phyloP scores from a whole-genome alignment of 768 basidiomycete species.

The Fomitopsis pulvina region DNA sequence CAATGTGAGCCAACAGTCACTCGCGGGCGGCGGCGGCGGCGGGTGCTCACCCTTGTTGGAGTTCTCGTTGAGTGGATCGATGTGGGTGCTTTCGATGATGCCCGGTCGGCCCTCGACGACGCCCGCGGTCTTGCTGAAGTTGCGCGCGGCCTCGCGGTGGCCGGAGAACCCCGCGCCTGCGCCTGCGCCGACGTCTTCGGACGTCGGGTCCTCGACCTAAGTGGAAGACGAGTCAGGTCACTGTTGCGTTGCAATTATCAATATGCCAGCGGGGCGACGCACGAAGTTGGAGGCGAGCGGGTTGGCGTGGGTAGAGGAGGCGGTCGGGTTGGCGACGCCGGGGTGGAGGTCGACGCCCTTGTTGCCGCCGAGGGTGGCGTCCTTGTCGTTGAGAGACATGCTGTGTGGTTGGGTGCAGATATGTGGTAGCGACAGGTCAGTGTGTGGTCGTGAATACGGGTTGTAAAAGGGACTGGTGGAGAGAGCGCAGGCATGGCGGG shows the following conservation, averaged over 20 bases:
- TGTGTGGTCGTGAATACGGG: background rate
- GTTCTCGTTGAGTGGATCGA: conserved; percentile 44
- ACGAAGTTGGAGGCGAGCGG: conserved; percentile 39
- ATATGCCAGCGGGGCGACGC: conserved; percentile 11
- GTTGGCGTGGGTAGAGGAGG: conserved; percentile 28
- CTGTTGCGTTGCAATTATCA: no score
- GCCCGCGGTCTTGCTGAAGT: conserved; percentile 37
- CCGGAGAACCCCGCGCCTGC: conserved; percentile 34
- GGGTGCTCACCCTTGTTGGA: conserved; percentile 31
- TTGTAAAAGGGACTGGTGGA: no score
- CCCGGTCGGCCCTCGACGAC: conserved; percentile 48
- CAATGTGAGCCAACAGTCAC: background rate
- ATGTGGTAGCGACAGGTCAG: background rate
- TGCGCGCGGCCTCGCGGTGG: conserved; percentile 31
- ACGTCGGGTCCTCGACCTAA: conserved; percentile 37
- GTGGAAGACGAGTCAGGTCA: no score
- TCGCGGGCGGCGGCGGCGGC: background rate
- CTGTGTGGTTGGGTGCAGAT: conserved; percentile 5
- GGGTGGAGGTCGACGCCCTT: conserved; percentile 34
- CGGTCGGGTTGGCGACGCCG: conserved; percentile 40
- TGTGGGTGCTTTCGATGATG: conserved; percentile 48
- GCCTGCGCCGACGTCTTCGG: conserved; percentile 33
- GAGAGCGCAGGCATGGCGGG: no score
- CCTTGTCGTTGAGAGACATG: conserved; percentile 33
- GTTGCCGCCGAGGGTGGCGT: conserved; percentile 18